phyloP scores from a whole-genome alignment of 768 basidiomycete genomes.

The Psilocybe cyanescens region DNA sequence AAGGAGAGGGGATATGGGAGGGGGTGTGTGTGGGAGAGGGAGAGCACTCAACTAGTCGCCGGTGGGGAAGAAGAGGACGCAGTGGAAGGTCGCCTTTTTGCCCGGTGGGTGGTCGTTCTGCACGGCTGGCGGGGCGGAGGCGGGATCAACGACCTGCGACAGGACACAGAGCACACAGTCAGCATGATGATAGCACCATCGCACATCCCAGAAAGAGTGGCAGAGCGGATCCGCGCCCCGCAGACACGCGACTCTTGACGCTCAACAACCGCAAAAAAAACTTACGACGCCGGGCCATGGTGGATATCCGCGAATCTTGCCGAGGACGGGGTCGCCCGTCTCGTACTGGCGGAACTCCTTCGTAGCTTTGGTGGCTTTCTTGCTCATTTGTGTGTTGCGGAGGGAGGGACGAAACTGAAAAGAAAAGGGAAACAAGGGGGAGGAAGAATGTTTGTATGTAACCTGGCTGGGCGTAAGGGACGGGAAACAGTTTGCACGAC shows the following conservation, averaged over 20 bases:
- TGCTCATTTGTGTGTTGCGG: conserved; percentile 41
- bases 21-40: not conserved
- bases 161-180: no score
- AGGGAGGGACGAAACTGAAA: conserved; percentile 4
- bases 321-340: conserved; percentile 85
- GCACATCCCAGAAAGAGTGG: not conserved
- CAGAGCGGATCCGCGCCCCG: not conserved
- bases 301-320: conserved; percentile 92
- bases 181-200: no score
- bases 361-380: conserved; percentile 59
- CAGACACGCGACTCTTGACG: conserved; percentile 10
- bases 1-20: not conserved
- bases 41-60: conserved; percentile 83
- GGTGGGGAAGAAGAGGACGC: conserved; percentile 85
- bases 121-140: conserved; percentile 63
- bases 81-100: conserved; percentile 75
- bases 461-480: conserved; percentile 7
- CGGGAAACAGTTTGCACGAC: conserved; percentile 7
- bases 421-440: conserved; percentile 7
- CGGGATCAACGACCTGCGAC: conserved; percentile 78
- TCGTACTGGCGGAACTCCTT: conserved; percentile 58
- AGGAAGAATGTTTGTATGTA: conserved; percentile 22
- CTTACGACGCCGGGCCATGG: conserved; percentile 95
- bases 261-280: conserved; percentile 17
- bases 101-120: conserved; percentile 69